Evolutionary conservation across 495 filamentous ascomycete genomes (phyloP).

Genomic region (Penicillium chermesinum): DNA sequence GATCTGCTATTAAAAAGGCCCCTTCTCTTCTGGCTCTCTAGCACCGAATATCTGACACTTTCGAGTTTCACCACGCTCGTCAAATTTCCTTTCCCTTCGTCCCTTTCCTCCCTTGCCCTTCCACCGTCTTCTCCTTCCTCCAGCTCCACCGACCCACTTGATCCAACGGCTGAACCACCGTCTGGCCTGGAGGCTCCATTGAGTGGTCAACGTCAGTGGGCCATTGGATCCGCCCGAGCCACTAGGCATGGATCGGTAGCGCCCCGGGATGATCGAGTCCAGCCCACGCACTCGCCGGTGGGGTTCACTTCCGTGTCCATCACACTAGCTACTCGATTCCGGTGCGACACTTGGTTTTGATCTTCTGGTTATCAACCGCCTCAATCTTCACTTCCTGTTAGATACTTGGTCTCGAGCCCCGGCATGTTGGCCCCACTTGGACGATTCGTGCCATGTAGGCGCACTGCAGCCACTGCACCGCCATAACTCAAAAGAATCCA

Average conservation of each 20-base stretch:
- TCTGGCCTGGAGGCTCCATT: constrained; percentile 16
- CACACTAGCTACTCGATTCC: no score
- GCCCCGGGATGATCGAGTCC: constrained; percentile 27
- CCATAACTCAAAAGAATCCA: not conserved
- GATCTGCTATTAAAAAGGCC: no score
- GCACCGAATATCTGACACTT: not conserved
- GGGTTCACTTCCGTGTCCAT: not conserved
- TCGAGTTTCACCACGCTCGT: not conserved
- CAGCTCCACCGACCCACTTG: constrained; percentile 20
- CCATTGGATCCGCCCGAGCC: constrained; percentile 19
- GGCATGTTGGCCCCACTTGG: not conserved
- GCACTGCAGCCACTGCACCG: not conserved
- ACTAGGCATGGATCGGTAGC: constrained; percentile 29
- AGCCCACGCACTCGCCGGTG: constrained; percentile 12
- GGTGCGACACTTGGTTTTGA: no score
- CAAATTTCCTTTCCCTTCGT: not conserved
- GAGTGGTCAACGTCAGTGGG: constrained; percentile 12
- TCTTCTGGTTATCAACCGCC: no score
- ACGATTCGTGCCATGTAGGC: not conserved
- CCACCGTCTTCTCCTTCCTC: not conserved
- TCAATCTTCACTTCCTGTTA: no score
- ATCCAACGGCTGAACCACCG: constrained; percentile 28
- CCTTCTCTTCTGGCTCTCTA: not conserved
- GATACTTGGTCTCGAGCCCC: not conserved
- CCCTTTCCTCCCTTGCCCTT: constrained; percentile 1